A percentile compares a stretch with the other conserved stretches of the same genome.
phyloP scores from a whole-genome alignment of 2,329 filamentous ascomycete genomes.

The Beauveria scarabaeidicola region DNA sequence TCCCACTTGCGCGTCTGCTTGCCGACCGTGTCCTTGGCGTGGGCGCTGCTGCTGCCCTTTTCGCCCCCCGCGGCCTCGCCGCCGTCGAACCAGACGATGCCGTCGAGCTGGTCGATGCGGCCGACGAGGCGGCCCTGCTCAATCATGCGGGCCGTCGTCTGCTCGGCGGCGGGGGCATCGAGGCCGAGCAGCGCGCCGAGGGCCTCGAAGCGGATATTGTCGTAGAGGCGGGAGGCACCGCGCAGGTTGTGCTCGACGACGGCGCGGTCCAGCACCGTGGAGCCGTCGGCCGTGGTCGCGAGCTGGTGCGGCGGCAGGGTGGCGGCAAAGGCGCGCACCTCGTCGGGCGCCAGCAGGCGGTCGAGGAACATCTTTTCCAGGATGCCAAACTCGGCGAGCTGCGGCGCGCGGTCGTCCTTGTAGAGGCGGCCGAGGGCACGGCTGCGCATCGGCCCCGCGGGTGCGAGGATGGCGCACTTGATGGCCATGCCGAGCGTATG shows the following conservation, averaged over 20 bases:
- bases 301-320: constrained; percentile 81
- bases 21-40: constrained; percentile 53
- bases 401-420: constrained; percentile 78
- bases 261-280: constrained; percentile 85
- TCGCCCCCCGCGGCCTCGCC: constrained; percentile 62
- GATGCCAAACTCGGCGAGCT: constrained; percentile 74
- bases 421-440: constrained; percentile 75
- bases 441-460: constrained; percentile 77
- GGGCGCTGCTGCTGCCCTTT: constrained; percentile 55
- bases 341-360: constrained; percentile 67
- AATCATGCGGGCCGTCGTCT: constrained; percentile 90
- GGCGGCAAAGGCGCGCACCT: constrained; percentile 78
- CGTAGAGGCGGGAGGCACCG: constrained; percentile 70
- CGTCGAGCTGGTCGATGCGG: constrained; percentile 88
- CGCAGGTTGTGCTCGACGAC: constrained; percentile 95
- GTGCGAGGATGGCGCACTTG: constrained; percentile 85
- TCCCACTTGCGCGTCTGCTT: constrained; percentile 82
- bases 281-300: constrained; percentile 80
- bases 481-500: constrained; percentile 80
- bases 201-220: constrained; percentile 67
- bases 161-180: constrained; percentile 73
- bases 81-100: constrained; percentile 76
- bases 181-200: constrained; percentile 72
- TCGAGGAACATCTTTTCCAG: constrained; percentile 98
- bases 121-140: constrained; percentile 84